phyloP scores from a whole-genome alignment of 139 green algal species.

The Parachlorella kessleri region DNA sequence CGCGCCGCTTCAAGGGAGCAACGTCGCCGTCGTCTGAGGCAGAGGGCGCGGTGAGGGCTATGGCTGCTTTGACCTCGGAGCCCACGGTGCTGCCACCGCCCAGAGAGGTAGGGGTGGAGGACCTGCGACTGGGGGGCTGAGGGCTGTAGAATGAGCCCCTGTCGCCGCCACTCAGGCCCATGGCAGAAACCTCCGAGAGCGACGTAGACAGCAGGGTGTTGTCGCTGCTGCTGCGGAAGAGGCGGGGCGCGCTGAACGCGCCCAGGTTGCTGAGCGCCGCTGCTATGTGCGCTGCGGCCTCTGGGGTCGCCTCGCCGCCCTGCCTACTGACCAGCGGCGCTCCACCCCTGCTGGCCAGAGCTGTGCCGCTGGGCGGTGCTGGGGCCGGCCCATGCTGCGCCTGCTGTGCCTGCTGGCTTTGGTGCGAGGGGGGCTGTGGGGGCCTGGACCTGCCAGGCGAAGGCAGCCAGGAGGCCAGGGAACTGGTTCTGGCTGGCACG shows the following conservation, averaged over 20 bases:
- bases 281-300: neutral
- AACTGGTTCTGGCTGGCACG: neutral
- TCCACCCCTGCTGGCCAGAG: no score
- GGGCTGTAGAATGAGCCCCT: neutral
- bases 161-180: neutral
- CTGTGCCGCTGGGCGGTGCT: neutral
- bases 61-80: no score
- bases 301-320: no score
- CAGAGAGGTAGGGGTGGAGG: neutral
- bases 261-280: neutral
- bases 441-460: conserved; percentile 1
- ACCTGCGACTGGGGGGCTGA: neutral
- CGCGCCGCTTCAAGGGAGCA: neutral
- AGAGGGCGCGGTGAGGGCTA: no score
- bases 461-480: conserved; percentile 3
- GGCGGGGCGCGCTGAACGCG: neutral
- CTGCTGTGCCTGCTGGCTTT: neutral
- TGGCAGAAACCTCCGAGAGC: neutral
- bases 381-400: neutral
- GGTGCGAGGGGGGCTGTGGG: neutral
- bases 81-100: no score
- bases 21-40: no score
- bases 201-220: neutral
- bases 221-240: conserved; percentile 37
- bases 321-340: no score